Evolutionary conservation across 305 asterid genomes (phyloP).

Genomic region (Fraxinus velutina): DNA sequence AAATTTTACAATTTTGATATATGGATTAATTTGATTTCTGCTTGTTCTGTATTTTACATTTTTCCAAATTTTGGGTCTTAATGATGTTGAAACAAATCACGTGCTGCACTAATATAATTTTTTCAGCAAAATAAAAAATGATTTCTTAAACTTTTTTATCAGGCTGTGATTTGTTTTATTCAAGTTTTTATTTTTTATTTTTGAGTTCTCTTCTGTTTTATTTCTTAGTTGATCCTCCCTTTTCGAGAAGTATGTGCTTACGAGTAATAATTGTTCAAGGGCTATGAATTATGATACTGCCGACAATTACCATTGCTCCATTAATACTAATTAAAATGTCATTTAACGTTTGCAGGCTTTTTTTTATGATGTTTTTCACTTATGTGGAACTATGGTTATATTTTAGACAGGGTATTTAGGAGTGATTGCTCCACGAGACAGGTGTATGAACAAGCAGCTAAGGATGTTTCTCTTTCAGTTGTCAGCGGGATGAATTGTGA

Average conservation of each 20-base stretch:
- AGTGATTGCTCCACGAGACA: slow-evolving; percentile 67
- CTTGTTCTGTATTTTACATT: not conserved
- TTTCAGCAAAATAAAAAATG: not conserved
- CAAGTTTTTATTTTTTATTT: not conserved
- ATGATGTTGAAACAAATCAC: not conserved
- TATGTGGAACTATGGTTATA: slow-evolving; percentile 7
- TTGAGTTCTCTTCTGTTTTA: no score
- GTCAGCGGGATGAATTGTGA: slow-evolving; percentile 76
- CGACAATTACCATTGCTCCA: not conserved
- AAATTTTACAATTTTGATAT: not conserved
- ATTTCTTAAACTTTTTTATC: not conserved
- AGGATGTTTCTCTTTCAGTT: slow-evolving; percentile 76
- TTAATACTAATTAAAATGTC: not conserved
- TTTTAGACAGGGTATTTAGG: slow-evolving; percentile 72
- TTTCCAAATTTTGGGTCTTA: not conserved
- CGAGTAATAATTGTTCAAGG: not conserved
- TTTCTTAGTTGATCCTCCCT: not conserved
- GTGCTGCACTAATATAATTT: not conserved
- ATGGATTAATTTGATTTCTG: not conserved
- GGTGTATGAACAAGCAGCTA: slow-evolving; percentile 85
- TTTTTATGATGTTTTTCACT: not conserved
- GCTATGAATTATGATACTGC: not conserved
- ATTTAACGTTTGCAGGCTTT: not conserved
- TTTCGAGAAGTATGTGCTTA: not conserved
- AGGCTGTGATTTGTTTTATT: not conserved